Percentiles rank a stretch among this genome's conserved stretches.
Conservation (phyloP, 345 rosid species). For the Combretum micranthum region DNA sequence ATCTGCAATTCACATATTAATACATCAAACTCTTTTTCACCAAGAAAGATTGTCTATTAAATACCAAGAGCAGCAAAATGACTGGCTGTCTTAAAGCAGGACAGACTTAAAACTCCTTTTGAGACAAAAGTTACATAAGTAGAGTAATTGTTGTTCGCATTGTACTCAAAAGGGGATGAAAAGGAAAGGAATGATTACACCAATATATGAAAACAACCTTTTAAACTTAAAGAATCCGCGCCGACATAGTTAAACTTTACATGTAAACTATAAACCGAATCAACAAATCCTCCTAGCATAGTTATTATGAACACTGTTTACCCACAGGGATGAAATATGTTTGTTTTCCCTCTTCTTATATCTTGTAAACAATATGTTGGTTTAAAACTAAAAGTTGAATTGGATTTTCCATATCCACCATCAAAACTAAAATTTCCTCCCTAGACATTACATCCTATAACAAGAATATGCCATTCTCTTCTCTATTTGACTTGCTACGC, state of each 20-base stretch:
- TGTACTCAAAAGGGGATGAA: constrained; percentile 6
- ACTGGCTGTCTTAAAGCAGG: neutral
- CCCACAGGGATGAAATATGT: no score
- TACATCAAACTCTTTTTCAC: neutral
- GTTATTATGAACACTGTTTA: no score
- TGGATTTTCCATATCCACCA: no score
- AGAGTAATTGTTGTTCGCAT: constrained; percentile 1
- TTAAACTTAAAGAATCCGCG: neutral
- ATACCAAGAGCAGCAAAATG: constrained; percentile 11
- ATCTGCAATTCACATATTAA: constrained; percentile 28
- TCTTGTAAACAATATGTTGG: no score
- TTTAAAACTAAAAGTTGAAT: no score
- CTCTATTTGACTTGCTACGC: neutral
- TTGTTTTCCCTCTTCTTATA: no score
- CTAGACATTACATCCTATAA: no score
- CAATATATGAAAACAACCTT: constrained; percentile 27
- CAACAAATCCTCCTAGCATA: no score
- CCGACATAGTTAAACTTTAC: neutral
- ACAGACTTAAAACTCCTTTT: neutral
- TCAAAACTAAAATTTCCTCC: no score
- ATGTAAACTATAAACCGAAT: no score
- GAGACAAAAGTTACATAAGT: neutral
- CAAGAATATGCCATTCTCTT: no score
- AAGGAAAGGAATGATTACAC: constrained; percentile 8
- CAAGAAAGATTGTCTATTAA: constrained; percentile 8